Percentiles rank a stretch among this genome's conserved stretches.
These are phyloP conservation scores for Alternaria rosae DNA, from an alignment of 2,329 filamentous ascomycete genomes.

Conservation along the genomic window DNA sequence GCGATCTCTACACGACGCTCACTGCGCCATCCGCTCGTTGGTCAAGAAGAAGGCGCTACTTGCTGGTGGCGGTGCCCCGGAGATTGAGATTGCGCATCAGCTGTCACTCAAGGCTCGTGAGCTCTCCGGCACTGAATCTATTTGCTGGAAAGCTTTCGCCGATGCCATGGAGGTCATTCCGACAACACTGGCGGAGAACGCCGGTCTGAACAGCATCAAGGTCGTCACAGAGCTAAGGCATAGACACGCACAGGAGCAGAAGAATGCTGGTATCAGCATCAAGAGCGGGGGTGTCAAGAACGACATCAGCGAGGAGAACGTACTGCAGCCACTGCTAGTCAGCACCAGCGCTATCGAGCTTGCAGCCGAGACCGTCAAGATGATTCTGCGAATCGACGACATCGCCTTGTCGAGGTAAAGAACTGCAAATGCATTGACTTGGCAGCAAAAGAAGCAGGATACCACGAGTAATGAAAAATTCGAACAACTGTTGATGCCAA, in stretches of 20 bases:
- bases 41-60: constrained; percentile 99
- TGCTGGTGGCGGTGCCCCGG: constrained; percentile 92
- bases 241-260: constrained; percentile 92
- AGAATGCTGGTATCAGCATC: constrained; percentile 96
- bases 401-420: constrained; percentile 61
- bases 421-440: background rate
- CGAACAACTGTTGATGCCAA: constrained; percentile 6
- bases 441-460: constrained; percentile 9
- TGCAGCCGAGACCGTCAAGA: constrained; percentile 98
- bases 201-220: constrained; percentile 97
- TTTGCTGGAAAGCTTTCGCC: constrained; percentile 99
- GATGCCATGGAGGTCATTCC: constrained; percentile 97
- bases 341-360: constrained; percentile 98
- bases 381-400: constrained; percentile 77
- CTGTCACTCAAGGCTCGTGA: constrained; percentile 82
- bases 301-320: constrained; percentile 96
- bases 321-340: constrained; percentile 92
- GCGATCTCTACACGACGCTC: constrained; percentile 93
- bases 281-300: constrained; percentile 96
- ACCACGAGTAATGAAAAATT: constrained; percentile 25
- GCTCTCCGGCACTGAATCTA: constrained; percentile 89
- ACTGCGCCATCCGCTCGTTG: constrained; percentile 94
- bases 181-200: constrained; percentile 95
- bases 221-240: constrained; percentile 96
- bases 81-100: constrained; percentile 93